Evolutionary conservation across 495 filamentous ascomycete genomes (phyloP), one percentile per base, ranked within the genome.

Genomic region (Aspergillus kassunensis): DNA sequence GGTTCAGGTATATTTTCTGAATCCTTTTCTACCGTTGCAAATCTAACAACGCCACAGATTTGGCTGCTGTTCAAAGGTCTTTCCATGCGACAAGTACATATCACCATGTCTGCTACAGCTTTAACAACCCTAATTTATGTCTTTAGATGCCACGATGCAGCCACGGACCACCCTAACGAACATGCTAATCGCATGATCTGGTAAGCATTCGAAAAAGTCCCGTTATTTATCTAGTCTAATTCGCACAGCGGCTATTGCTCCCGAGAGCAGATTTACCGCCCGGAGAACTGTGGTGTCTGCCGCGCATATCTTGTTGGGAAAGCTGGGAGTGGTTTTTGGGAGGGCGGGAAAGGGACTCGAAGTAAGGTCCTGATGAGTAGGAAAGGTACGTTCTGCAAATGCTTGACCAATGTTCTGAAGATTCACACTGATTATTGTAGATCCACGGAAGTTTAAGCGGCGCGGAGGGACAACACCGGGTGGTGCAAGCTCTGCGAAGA

Each of bases 111-210:
- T 9, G 3, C 13, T 20, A 25, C 19, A 8, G 31, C n/a, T 18
- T 12, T 12, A 11, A 19, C 1, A 58, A 51, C 29, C 58, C 63
- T 23, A 65, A n/a, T n/a, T n/a, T n/a, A n/a, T n/a, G n/a, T n/a
- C n/a, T n/a, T n/a, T 55, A 80, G 80, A 65, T 96, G 91, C 65
- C 91, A 96, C 57, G 89, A 96, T 59, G 79, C 69, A 12, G 77
- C 65, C 11, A 80, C 80, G 51, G 83, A 86, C 31, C 90, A 96
- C 65, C 74, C 77, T 0, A 85, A 87, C 51, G 91, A 95, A 69
- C 87, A 90, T 71, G 91, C 90, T 3, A 88, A 89, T 56, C 72
- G 89, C 34, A 96, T 96, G 91, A 82, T 96, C 19, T 96, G 90
- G 77, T 78, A 71, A 43, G 73, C 10, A 13, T 9, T 3, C 57